These are phyloP conservation scores for Aspergillus asperescens DNA, from an alignment of 495 filamentous ascomycete species.

Conservation along the genomic window DNA sequence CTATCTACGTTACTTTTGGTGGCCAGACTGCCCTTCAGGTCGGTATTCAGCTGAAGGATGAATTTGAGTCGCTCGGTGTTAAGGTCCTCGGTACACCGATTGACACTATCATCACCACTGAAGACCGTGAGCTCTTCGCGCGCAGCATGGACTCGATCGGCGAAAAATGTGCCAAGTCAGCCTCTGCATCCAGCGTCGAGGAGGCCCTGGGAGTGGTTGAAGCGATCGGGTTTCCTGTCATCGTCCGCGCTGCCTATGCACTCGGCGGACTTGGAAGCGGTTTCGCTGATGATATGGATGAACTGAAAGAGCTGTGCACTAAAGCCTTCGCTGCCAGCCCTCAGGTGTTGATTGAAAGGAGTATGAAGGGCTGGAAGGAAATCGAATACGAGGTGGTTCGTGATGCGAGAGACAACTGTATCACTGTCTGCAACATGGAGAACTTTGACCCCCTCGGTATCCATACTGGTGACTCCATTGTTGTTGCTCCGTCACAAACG, in stretches of 20 bases:
- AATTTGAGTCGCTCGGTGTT: conserved; percentile 85
- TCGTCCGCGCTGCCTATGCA: conserved; percentile 94
- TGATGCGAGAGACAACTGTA: conserved; percentile 95
- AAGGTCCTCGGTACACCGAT: conserved; percentile 94
- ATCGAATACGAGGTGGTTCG: conserved; percentile 98
- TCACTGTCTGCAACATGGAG: conserved; percentile 99
- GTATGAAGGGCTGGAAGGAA: conserved; percentile 99
- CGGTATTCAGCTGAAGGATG: conserved; percentile 93
- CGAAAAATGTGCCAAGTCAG: conserved; percentile 96
- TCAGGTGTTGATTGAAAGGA: conserved; percentile 91
- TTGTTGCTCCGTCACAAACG: conserved; percentile 94
- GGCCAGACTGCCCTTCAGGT: conserved; percentile 94
- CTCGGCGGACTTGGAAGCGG: conserved; percentile 93
- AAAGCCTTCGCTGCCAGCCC: conserved; percentile 93
- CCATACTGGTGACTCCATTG: conserved; percentile 97
- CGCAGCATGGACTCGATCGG: conserved; percentile 97
- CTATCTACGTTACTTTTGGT: conserved; percentile 95
- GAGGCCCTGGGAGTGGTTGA: conserved; percentile 81
- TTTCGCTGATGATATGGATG: conserved; percentile 85
- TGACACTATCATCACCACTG: conserved; percentile 95
- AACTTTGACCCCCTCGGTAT: conserved; percentile 99
- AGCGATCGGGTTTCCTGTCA: conserved; percentile 90
- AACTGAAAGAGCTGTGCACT: conserved; percentile 85
- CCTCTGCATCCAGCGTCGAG: conserved; percentile 78
- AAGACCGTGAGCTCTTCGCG: conserved; percentile 94